Conservation (phyloP, 805 yeast species). For the Cyberlindnera sargentensis region DNA sequence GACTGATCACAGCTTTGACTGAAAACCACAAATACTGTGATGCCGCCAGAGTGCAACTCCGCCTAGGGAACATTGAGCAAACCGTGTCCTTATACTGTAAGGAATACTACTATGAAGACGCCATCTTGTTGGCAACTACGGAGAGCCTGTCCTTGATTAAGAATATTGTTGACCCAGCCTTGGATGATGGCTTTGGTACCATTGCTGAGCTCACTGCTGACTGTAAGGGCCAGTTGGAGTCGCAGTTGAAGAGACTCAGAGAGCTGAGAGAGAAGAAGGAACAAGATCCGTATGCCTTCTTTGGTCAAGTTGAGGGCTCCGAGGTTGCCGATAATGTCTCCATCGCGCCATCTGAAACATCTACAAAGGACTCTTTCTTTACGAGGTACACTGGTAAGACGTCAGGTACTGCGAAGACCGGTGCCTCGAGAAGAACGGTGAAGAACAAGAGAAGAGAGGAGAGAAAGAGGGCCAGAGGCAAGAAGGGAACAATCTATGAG, state of each 20-base stretch:
- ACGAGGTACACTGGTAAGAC: conserved; percentile 97
- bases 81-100: conserved; percentile 68
- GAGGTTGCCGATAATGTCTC: conserved; percentile 93
- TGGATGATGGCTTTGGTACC: conserved; percentile 83
- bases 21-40: conserved; percentile 70
- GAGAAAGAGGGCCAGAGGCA: conserved; percentile 92
- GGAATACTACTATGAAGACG: conserved; percentile 67
- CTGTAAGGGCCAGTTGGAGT: conserved; percentile 74
- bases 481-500: conserved; percentile 95
- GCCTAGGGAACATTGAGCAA: conserved; percentile 51
- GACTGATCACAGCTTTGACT: conserved; percentile 50
- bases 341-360: conserved; percentile 88
- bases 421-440: conserved; percentile 87
- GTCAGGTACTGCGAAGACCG: conserved; percentile 91
- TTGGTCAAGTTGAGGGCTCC: conserved; percentile 50
- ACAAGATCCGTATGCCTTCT: conserved; percentile 81
- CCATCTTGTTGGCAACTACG: conserved; percentile 55
- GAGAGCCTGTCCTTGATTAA: conserved; percentile 38
- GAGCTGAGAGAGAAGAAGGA: conserved; percentile 79
- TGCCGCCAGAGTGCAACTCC: conserved; percentile 73
- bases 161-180: conserved; percentile 57
- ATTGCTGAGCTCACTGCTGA: conserved; percentile 91
- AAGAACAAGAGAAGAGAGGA: conserved; percentile 94
- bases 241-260: conserved; percentile 78
- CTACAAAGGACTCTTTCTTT: conserved; percentile 87